A percentile compares a stretch with the other conserved stretches of the same genome.
Conservation (phyloP, 352 stramenopile species). For the Albugo laibachii region DNA sequence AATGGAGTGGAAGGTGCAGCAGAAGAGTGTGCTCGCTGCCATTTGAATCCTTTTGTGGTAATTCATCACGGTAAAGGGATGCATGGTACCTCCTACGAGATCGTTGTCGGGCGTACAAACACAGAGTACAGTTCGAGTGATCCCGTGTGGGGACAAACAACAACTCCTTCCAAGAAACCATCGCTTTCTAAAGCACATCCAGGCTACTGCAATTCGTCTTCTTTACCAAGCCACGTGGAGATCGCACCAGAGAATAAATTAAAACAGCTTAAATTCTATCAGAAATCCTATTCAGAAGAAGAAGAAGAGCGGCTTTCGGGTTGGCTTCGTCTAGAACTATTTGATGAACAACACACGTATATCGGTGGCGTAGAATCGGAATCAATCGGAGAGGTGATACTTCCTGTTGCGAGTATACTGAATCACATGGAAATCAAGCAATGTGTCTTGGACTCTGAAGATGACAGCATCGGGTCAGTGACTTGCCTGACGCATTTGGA, state of each 20-base stretch:
- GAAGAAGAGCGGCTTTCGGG: slow-evolving; percentile 12
- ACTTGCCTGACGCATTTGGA: slow-evolving; percentile 48
- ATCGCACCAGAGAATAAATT: slow-evolving; percentile 11
- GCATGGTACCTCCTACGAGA: slow-evolving; percentile 12
- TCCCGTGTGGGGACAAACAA: slow-evolving; percentile 19
- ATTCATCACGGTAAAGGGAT: slow-evolving; percentile 34
- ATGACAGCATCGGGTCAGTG: slow-evolving; percentile 29
- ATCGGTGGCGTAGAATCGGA: slow-evolving; percentile 58
- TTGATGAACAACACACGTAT: slow-evolving; percentile 54
- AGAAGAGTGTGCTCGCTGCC: not conserved
- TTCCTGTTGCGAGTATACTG: slow-evolving; percentile 12
- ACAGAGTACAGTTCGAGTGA: slow-evolving; percentile 59
- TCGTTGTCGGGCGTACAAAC: slow-evolving; percentile 60
- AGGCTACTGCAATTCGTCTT: slow-evolving; percentile 9
- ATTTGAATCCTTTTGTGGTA: slow-evolving; percentile 45
- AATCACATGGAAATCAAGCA: slow-evolving; percentile 27
- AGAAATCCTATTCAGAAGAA: slow-evolving; percentile 4
- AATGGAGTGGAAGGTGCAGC: not conserved
- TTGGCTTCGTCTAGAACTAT: slow-evolving; percentile 58
- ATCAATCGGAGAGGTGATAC: slow-evolving; percentile 45
- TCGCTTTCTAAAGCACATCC: no score
- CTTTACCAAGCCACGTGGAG: slow-evolving; percentile 25
- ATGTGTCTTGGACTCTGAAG: slow-evolving; percentile 34
- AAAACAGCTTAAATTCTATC: slow-evolving; percentile 66
- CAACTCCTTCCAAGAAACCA: no score